Evolutionary conservation across 2,329 filamentous ascomycete genomes (phyloP), one percentile per base, ranked within the genome.

Genomic region (Neofusicoccum kwambonambiense): DNA sequence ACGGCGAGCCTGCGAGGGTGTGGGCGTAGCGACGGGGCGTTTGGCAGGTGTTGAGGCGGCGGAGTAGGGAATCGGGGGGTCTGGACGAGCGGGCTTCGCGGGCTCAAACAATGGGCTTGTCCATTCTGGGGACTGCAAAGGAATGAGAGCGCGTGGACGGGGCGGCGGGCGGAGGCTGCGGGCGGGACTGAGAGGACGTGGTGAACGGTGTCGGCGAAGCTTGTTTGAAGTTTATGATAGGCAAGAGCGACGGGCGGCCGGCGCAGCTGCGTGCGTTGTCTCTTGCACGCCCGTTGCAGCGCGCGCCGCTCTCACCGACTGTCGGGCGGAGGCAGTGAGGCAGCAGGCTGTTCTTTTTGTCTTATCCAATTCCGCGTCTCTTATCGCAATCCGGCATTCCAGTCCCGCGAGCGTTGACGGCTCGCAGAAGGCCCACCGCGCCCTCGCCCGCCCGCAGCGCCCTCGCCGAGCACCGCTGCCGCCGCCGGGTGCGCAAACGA

Each of bases 341-440:
- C 35, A 22, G n/a, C 19, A 42, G 41, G 41, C 19, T 11, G 19
- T 37, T 22, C 54, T 35, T 57, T 47, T 22, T 35, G 54, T 47
- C 27, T 60, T 44, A 60, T 35, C 22, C 54, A 45, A 45, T 15
- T 58, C 17, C 54, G 54, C 41, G 39, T 58, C 22, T 45, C 56
- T 60, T 60, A 60, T 60, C 56, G 56, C 56, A 34, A 57, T 57
- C 8, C 19, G 54, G 56, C 56, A 60, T 60, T 60, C 56, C 56
- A 19, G 42, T 47, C 52, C 56, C 54, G 39, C 41, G 56, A 22
- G 56, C 56, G 44, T 45, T 57, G 54, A 57, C 54, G 47, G 12
- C 13, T 39, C 17, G 42, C 39, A 39, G 34, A 34, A 17, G 9
- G 8, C 52, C 52, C 52, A 56, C 31, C 52, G 37, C 52, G 37